Evolutionary conservation across 352 stramenopile species (phyloP).

Genomic region (Globisporangium okanoganense): DNA sequence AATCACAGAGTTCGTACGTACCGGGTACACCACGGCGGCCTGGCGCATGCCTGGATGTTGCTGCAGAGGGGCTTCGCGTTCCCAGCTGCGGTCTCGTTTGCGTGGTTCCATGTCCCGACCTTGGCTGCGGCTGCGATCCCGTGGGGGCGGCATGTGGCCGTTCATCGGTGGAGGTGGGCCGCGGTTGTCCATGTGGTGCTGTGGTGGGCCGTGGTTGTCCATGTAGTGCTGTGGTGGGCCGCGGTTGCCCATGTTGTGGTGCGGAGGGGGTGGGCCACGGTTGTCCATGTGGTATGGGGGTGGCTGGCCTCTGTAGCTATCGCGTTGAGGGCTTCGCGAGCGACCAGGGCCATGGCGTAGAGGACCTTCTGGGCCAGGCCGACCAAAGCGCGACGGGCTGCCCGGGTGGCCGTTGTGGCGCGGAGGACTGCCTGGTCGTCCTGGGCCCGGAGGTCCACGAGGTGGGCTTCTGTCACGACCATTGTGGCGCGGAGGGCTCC

Average conservation of each 20-base stretch:
- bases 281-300: conserved; percentile 24
- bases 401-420: not conserved
- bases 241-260: conserved; percentile 30
- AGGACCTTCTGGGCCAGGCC: conserved; percentile 1
- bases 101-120: conserved; percentile 6
- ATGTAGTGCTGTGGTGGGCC: conserved; percentile 24
- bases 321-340: conserved; percentile 20
- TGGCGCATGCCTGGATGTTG: conserved; percentile 6
- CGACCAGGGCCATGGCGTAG: not conserved
- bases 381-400: conserved; percentile 9
- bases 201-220: conserved; percentile 27
- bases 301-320: conserved; percentile 19
- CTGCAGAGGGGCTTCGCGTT: conserved; percentile 4
- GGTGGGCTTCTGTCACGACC: conserved; percentile 1
- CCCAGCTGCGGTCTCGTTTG: conserved; percentile 19
- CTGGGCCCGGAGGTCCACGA: not conserved
- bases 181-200: conserved; percentile 30
- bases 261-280: conserved; percentile 22
- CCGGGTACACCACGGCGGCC: conserved; percentile 12
- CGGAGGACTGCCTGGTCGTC: not conserved
- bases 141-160: conserved; percentile 14
- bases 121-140: conserved; percentile 29
- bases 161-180: conserved; percentile 26
- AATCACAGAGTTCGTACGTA: conserved; percentile 5
- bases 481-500: not conserved